Percentiles rank a stretch among this genome's conserved stretches.
phyloP scores from a whole-genome alignment of 2,329 filamentous ascomycete species.

The Clarireedia monteithiana region DNA sequence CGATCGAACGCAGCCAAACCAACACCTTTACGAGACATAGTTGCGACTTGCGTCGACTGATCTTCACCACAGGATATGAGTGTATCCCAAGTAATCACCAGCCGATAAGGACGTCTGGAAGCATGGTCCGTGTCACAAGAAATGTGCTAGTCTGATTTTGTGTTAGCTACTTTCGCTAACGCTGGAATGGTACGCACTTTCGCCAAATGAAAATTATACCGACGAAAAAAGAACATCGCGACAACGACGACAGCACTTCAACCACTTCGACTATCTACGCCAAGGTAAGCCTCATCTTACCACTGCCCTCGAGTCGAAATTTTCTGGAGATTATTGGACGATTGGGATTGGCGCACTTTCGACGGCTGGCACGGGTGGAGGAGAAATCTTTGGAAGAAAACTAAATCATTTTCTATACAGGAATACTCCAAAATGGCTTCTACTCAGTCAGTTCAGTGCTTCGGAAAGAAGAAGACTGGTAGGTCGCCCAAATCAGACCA shows the following conservation, averaged over 20 bases:
- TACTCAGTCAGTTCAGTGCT: constrained; percentile 86
- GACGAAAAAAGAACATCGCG: constrained; percentile 6
- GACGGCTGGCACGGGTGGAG: not conserved
- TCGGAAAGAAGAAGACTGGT: constrained; percentile 89
- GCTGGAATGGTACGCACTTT: constrained; percentile 8
- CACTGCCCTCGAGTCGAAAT: not conserved
- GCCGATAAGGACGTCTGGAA: constrained; percentile 3
- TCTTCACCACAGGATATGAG: not conserved
- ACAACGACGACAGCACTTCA: constrained; percentile 12
- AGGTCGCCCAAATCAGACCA: constrained; percentile 7
- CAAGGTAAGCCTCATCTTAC: constrained; percentile 7
- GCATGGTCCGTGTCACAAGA: not conserved
- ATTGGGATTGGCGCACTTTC: not conserved
- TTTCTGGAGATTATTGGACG: not conserved
- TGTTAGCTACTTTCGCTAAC: constrained; percentile 7
- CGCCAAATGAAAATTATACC: constrained; percentile 8
- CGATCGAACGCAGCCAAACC: constrained; percentile 87
- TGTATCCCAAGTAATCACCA: not conserved
- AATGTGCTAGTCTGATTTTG: not conserved
- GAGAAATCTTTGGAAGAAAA: not conserved
- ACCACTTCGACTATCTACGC: constrained; percentile 10
- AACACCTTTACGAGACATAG: constrained; percentile 71
- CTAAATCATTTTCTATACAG: constrained; percentile 5
- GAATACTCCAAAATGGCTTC: constrained; percentile 38
- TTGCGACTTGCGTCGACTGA: constrained; percentile 1